phyloP scores from a whole-genome alignment of 371 early-diverging fungal species.

The Syncephalastrum sp. region DNA sequence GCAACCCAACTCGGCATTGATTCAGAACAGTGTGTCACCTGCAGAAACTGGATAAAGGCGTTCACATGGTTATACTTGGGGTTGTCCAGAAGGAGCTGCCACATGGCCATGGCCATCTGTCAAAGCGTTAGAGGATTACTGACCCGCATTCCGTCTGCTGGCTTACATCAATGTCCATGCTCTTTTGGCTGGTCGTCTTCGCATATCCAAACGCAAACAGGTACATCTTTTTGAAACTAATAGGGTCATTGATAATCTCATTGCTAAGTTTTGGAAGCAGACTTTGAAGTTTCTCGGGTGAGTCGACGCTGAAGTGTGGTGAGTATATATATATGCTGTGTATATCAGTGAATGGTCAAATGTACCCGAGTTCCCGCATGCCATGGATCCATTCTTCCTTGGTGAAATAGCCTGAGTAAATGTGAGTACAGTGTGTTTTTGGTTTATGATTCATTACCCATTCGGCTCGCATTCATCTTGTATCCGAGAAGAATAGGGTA shows the following conservation, averaged over 20 bases:
- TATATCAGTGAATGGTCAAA: too few relatives aligned
- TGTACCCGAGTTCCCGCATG: conserved; percentile 11
- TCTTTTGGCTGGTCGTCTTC: conserved; percentile 37
- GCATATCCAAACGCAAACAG: conserved; percentile 32
- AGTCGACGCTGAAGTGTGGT: conserved; percentile 16
- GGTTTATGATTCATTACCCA: conserved; percentile 21
- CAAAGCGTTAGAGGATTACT: not conserved
- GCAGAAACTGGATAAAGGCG: conserved; percentile 31
- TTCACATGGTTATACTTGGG: conserved; percentile 22
- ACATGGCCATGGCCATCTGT: conserved; percentile 38
- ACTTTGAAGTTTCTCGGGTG: conserved; percentile 11
- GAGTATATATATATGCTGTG: too few relatives aligned
- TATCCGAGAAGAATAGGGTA: conserved; percentile 35
- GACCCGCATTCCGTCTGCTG: not conserved
- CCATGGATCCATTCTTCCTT: conserved; percentile 18
- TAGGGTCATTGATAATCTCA: conserved; percentile 7
- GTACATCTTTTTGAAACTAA: conserved; percentile 30
- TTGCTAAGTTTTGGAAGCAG: conserved; percentile 13
- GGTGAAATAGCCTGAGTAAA: conserved; percentile 18
- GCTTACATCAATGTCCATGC: conserved; percentile 43
- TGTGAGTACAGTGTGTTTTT: not conserved
- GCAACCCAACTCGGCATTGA: not conserved
- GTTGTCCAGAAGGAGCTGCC: conserved; percentile 27
- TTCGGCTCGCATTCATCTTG: conserved; percentile 32
- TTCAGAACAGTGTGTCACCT: conserved; percentile 13